Base-by-base conservation (phyloP, 192 early-diverging fungal species). In the Backusella parvicylindrica region DNA sequence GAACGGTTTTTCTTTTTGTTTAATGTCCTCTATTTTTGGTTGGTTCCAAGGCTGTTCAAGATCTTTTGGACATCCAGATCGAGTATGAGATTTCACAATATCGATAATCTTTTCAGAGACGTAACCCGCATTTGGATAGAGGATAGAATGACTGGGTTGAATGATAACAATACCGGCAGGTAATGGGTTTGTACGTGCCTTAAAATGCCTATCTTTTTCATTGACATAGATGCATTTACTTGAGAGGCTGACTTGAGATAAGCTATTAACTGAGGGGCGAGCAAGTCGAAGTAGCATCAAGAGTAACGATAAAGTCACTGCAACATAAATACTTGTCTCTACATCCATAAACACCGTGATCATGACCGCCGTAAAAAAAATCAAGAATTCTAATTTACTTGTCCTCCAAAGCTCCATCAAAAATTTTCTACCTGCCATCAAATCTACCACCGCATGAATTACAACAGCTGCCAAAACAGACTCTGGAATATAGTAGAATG, bases 401-500 rank as follows among this genome's bases (percentile, higher is more conserved):
- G 73, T 43, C 7, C 84, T 75, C 86, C 87, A 96, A 32, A 94
- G 83, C 76, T 85, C 82, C 64, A 74, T 83, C 31, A 93, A 64
- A 35, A 88, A 82, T 0, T 73, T 74, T 8, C 87, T 88, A 12
- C 87, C 84, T 3, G 86, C 83, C 31, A 97, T 82, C 64, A 98
- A 83, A 70, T 93, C 91, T 23, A 87, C 80, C 37, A 98, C 94
- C 26, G 86, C 84, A 33, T 83, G 79, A 49, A 96, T 88, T 37
- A 96, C 92, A 64, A 97, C 90, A 0, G 93, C 94, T 2, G 93
- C 91, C 41, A 97, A 83, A 0, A 89, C 83, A 18, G 92, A 86
- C 47, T 87, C 91, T 2, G 95, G 92, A 30, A 97, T 93, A 67
- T 89, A 95, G 77, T 91, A 92, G 82, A 97, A 93, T 26, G 89